Conservation (phyloP, 768 basidiomycete species). For the Boletus barrowsii region DNA sequence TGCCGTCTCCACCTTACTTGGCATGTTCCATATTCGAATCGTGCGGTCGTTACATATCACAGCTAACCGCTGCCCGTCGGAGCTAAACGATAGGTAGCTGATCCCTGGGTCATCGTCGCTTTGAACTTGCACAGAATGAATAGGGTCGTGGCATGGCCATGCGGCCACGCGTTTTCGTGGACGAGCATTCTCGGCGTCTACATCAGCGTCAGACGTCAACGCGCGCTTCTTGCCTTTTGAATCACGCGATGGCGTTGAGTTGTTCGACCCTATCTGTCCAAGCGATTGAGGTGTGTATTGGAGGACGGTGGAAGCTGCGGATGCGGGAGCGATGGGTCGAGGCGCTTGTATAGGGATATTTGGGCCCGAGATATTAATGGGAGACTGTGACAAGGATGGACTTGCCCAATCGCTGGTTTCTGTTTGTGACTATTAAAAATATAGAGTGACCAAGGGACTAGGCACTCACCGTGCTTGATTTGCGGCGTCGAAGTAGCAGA, state of each 20-base stretch:
- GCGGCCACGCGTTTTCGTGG: conserved; percentile 34
- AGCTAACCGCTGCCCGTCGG: conserved; percentile 55
- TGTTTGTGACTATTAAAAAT: conserved; percentile 3
- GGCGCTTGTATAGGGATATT: conserved; percentile 30
- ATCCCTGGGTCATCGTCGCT: conserved; percentile 49
- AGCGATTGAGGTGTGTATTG: conserved; percentile 22
- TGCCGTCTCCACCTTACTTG: conserved; percentile 48
- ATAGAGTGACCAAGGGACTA: background rate
- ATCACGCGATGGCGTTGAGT: conserved; percentile 28
- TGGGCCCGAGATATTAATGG: conserved; percentile 12
- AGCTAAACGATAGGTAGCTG: conserved; percentile 46
- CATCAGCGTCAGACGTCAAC: conserved; percentile 21
- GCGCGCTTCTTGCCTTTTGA: conserved; percentile 41
- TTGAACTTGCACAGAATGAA: conserved; percentile 37
- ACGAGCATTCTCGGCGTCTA: conserved; percentile 25
- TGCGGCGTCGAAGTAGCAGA: conserved; percentile 21
- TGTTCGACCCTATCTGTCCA: conserved; percentile 13
- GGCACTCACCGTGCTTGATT: conserved; percentile 29
- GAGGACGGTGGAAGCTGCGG: conserved; percentile 36
- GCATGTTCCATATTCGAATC: conserved; percentile 61
- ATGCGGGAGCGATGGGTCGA: conserved; percentile 22
- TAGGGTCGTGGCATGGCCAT: conserved; percentile 49
- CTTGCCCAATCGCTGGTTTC: conserved; percentile 26
- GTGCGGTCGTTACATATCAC: conserved; percentile 59
- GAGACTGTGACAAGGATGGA: conserved; percentile 17